phyloP scores from a whole-genome alignment of 2,329 filamentous ascomycete genomes.

The Nothophaeocryptopus gaeumannii region DNA sequence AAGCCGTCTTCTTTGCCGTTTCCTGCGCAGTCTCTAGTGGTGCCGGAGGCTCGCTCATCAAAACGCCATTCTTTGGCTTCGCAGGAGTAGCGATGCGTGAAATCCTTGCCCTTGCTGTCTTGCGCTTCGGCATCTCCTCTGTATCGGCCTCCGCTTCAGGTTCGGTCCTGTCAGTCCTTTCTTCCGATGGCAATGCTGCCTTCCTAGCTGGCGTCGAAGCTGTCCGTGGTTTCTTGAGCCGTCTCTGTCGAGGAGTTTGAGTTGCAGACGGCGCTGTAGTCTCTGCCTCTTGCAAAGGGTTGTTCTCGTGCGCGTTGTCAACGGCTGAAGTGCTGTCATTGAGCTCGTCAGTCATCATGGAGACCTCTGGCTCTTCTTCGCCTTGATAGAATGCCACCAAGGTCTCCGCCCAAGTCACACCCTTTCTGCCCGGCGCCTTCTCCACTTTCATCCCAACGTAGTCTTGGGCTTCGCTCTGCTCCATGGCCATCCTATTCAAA shows the following conservation, averaged over 20 bases:
- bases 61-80: slow-evolving; percentile 17
- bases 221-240: slow-evolving; percentile 25
- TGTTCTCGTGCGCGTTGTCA: slow-evolving; percentile 1
- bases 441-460: slow-evolving; percentile 11
- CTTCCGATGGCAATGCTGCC: slow-evolving; percentile 5
- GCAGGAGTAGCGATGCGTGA: slow-evolving; percentile 38
- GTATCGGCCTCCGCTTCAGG: not conserved
- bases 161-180: slow-evolving; percentile 1
- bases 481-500: slow-evolving; percentile 40
- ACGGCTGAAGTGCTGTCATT: not conserved
- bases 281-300: slow-evolving; percentile 1
- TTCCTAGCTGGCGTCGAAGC: slow-evolving; percentile 21
- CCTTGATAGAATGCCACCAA: slow-evolving; percentile 46
- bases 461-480: slow-evolving; percentile 7
- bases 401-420: slow-evolving; percentile 47
- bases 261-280: slow-evolving; percentile 19
- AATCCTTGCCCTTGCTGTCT: slow-evolving; percentile 22
- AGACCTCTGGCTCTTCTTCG: slow-evolving; percentile 18
- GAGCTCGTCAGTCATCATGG: slow-evolving; percentile 25
- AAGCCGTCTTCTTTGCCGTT: slow-evolving; percentile 4
- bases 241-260: slow-evolving; percentile 30
- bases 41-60: no score
- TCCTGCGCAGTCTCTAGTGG: not conserved
- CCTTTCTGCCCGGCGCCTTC: slow-evolving; percentile 30
- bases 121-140: not conserved